Percentiles rank a stretch among this genome's conserved stretches.
phyloP scores from a whole-genome alignment of 2,329 filamentous ascomycete species.

The Chaetomiaceae sp. region DNA sequence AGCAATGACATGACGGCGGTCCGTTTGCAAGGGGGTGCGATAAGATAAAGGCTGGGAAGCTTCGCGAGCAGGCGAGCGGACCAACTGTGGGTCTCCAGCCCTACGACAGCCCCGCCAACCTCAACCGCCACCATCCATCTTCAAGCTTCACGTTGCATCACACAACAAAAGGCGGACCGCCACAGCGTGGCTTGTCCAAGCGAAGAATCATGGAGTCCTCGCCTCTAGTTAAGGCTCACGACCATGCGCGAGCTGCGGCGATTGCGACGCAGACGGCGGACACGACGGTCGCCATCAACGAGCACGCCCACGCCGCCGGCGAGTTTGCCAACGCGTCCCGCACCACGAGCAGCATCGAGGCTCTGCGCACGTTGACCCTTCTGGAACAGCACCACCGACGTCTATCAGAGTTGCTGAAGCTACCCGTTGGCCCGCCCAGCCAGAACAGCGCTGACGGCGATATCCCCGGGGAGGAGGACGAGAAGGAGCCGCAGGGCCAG shows the following conservation, averaged over 20 bases:
- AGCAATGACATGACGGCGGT: too few relatives aligned
- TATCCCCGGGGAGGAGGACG: constrained; percentile 31
- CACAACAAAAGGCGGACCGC: not conserved
- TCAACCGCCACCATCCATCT: not conserved
- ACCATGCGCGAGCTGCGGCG: constrained; percentile 80
- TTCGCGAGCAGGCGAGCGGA: not conserved
- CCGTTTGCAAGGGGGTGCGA: constrained; percentile 1
- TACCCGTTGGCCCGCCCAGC: constrained; percentile 49
- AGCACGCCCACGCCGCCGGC: constrained; percentile 80
- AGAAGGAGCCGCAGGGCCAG: constrained; percentile 31
- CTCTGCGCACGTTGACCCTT: constrained; percentile 73
- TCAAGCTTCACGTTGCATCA: not conserved
- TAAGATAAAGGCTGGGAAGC: constrained; percentile 15
- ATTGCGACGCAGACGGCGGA: constrained; percentile 67
- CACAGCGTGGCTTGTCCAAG: not conserved
- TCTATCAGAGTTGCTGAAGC: constrained; percentile 73
- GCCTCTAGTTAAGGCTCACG: constrained; percentile 69
- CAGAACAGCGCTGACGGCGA: constrained; percentile 33
- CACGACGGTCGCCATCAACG: constrained; percentile 74
- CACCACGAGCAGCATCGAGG: constrained; percentile 62
- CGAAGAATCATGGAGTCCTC: constrained; percentile 57
- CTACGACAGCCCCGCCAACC: constrained; percentile 5
- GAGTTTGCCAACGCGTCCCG: constrained; percentile 83
- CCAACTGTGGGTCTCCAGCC: constrained; percentile 1
- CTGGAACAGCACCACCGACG: constrained; percentile 83